Base-by-base conservation (phyloP, 345 rosid genomes). In the Bruguiera parviflora region DNA sequence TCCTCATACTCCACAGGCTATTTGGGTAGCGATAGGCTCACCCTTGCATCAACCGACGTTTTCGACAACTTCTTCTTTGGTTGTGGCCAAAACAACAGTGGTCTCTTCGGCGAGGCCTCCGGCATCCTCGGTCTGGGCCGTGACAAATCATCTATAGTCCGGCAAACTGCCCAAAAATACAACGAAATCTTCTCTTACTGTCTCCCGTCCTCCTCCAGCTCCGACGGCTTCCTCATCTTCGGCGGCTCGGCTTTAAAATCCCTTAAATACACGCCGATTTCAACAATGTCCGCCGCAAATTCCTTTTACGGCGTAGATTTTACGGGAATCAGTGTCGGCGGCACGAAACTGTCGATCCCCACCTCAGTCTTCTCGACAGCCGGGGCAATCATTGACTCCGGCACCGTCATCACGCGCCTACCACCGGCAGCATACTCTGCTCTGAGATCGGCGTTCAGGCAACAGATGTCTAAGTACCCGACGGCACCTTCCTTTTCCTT, bases 71-170 rank as follows among this genome's bases (percentile, higher is more conserved):
- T 94, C 70, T 53, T 68, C 27, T 89, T 94, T 58, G 98, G 98
- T 0, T 94, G 98, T 64, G 97, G 98, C 52, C 81, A 89, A 74
- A 84, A 89, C 75, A 94, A 94, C 68, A 79, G 53, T 6, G 97
- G 98, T 13, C 85, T 89, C n/a, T 94, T 88, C 55, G 77, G 83
- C 0, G 85, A 91, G n/a, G 69, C 84, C 0, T 92, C 97, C 4
- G 98, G 95, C 5, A 71, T 94, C 33, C 81, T 91, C 16, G 98
- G 98, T 1, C 90, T 94, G 1, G 98, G 97, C 67, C 91, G 97
- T 1, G 83, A 88, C 62, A 66, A 77, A 52, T 71, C 91, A 27
- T 91, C 98, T 0, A 39, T 89, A 3, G 88, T 92, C 33, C 82
- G 88, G 5, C 98, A 94, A 77, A 87, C 92, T 0, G 83, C 87